A percentile compares a stretch with the other conserved stretches of the same genome.
Conservation (phyloP, 139 green algal genomes). For the Chlamydomonas sp. region DNA sequence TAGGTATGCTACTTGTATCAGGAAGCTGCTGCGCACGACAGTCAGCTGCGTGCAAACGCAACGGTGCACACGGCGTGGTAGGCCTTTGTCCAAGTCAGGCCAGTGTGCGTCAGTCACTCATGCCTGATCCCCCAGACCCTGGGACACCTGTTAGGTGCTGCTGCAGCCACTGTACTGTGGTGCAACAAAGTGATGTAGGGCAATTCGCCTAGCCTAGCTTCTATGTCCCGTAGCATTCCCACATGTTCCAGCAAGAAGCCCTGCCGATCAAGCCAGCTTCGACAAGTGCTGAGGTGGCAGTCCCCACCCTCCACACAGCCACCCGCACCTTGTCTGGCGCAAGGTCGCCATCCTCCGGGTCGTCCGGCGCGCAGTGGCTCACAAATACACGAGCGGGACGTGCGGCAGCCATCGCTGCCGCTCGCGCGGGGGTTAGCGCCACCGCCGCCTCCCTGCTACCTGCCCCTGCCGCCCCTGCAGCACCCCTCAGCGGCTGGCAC, state of each 20-base stretch:
- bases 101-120: too few relatives aligned
- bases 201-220: too few relatives aligned
- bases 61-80: not conserved
- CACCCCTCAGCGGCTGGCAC: constrained; percentile 73
- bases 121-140: too few relatives aligned
- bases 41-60: not conserved
- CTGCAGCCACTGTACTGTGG: too few relatives aligned
- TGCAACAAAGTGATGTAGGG: too few relatives aligned
- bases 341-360: constrained; percentile 21
- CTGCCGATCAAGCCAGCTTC: too few relatives aligned
- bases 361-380: constrained; percentile 82
- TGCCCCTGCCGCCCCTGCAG: not conserved
- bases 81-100: not conserved
- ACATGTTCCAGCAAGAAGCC: too few relatives aligned
- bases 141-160: too few relatives aligned
- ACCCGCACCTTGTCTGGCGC: constrained; percentile 8
- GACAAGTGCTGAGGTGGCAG: too few relatives aligned
- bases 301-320: too few relatives aligned
- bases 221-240: too few relatives aligned
- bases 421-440: constrained; percentile 28
- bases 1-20: too few relatives aligned
- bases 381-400: constrained; percentile 53
- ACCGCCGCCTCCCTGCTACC: not conserved
- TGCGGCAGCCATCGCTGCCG: constrained; percentile 21
- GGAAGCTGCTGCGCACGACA: not conserved